These are phyloP conservation scores for Pestalotiopsis sp. DNA, from an alignment of 2,329 filamentous ascomycete genomes.

Conservation along the genomic window DNA sequence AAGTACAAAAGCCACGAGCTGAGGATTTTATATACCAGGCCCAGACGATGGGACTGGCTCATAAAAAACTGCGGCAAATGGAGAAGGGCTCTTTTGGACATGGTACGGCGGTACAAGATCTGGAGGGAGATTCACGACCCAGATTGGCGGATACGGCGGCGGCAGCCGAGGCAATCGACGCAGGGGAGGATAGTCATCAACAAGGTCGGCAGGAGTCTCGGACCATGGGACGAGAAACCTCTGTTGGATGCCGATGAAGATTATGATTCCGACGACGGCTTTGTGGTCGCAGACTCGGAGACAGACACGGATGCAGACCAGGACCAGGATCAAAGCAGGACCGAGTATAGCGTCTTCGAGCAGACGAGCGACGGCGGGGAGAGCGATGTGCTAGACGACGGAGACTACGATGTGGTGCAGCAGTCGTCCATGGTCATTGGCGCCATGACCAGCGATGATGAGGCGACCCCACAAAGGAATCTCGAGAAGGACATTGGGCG, in stretches of 20 bases:
- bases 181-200: not conserved
- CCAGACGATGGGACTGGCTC: not conserved
- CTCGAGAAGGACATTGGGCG: not conserved
- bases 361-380: not conserved
- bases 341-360: not conserved
- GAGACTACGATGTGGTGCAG: not conserved
- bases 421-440: not conserved
- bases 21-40: not conserved
- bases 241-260: not conserved
- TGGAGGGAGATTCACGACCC: not conserved
- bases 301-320: not conserved
- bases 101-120: not conserved
- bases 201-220: not conserved
- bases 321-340: not conserved
- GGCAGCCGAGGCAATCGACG: not conserved
- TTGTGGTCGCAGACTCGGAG: not conserved
- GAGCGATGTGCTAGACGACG: not conserved
- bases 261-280: not conserved
- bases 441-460: not conserved
- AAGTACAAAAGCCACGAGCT: not conserved
- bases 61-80: not conserved
- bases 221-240: not conserved
- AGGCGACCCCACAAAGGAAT: not conserved
- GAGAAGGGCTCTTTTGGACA: not conserved
- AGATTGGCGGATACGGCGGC: not conserved